Evolutionary conservation across 345 rosid genomes (phyloP), one percentile per base, ranked within the genome.

Genomic region (Brassica napus): DNA sequence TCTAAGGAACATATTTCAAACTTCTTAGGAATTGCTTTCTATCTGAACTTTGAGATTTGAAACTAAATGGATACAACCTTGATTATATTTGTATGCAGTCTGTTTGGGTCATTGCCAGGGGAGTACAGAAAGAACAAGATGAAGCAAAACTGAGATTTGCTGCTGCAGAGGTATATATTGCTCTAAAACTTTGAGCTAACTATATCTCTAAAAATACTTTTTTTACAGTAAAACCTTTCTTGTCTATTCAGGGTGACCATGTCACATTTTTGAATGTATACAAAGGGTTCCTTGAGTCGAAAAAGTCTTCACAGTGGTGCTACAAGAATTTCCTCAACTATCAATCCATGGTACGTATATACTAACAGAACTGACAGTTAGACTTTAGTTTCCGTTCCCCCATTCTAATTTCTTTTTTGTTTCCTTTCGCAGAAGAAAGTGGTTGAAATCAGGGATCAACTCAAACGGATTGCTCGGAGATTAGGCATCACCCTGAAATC

Each of bases 101-200:
- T 39, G 87, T 95, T 81, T 95, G 99, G 99, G 85, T 89, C 84
- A 86, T 89, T 84, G 85, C 82, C 44, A 81, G 94, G 79, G 95
- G 95, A 76, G 85, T 84, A 67, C 94, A 91, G 60, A 93, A 77
- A 88, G 97, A 95, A 73, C 83, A 89, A 62, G 99, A 93, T 77
- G 98, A 95, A 81, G 97, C 93, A 63, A 91, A 89, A 84, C 77
- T 93, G 87, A 88, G 97, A 86, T 95, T 91, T 86, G 99, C 98
- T 71, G 98, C 98, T 61, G 98, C 97, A 0, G 99, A 93, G 98
- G 98, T 95, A 81, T 65, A 67, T 57, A 23, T 57, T 65, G 14
- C 26, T 32, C 68, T 34, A 52, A 21, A 74, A 54, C 65, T 66
- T 65, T 55, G 66, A 58, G 35, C 58, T 55, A 28, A 15, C 47